Base-by-base conservation (phyloP, 306 rosid genomes). In the Cicer bijugum region DNA sequence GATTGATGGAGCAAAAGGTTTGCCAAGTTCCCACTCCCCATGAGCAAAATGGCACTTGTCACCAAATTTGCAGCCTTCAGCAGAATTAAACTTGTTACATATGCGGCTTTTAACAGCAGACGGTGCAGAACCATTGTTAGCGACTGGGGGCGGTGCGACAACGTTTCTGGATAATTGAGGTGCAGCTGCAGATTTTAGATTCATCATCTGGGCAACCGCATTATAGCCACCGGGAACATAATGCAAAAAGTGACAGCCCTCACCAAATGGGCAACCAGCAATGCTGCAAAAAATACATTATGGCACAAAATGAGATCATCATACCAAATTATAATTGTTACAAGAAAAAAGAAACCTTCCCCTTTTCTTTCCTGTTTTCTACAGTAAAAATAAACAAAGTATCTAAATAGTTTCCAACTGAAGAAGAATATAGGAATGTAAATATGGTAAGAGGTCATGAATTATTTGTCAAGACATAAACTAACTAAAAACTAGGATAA, bases 201-300 rank as follows among this genome's bases (percentile, higher is more conserved):
- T 89, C 95, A 91, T 89, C 97, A 87, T 89, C 60, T 94, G 97
- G 55, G 97, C 89, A 72, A 89, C 94, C 12, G 87, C 88, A 77
- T 91, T 91, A 69, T 91, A 93, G 53, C 98, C 98, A 35, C 98
- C 98, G 16, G 97, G 92, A 68, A 93, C 88, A 68, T 83, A 81
- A 82, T 93, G 98, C 90, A 89, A 83, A 81, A 93, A 93, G 80
- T 93, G 98, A 76, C 98, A 93, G 23, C 91, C 76, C 84, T 94
- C 99, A 44, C 99, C 99, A 74, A 94, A 94, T 15, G 99, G 99
- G 69, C 97, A 94, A 10, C 99, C 99, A 63, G 97, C 77, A 57
- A 92, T 94, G 78, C 99, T 94, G 91, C 87, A 88, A 79, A 79
- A 38, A 43, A 56, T 75, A 45, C 53, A 60, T 40, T 12, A 83